A percentile compares a stretch with the other conserved stretches of the same genome.
Conservation (phyloP, 306 rosid species). For the Begonia masoniana region DNA sequence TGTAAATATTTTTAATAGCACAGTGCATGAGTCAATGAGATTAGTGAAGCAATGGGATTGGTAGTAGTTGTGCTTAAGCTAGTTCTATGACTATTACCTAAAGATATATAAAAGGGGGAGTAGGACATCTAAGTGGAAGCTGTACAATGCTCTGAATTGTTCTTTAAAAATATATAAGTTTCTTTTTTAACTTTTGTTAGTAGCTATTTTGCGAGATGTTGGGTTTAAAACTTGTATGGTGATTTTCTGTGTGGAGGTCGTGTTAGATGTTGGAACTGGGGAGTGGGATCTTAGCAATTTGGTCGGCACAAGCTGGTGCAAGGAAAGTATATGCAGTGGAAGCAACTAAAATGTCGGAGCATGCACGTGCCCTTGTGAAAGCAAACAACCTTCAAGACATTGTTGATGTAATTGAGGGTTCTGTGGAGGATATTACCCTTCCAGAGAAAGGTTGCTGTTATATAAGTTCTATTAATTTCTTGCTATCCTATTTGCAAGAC, state of each 20-base stretch:
- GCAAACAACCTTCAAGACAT: slow-evolving; percentile 57
- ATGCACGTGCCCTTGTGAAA: slow-evolving; percentile 64
- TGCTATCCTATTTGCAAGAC: no score
- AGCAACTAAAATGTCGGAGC: slow-evolving; percentile 95
- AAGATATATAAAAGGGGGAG: no score
- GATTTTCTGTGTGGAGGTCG: slow-evolving; percentile 42
- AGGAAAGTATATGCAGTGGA: slow-evolving; percentile 97
- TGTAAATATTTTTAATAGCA: no score
- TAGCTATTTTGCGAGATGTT: not conserved
- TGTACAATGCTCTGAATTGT: no score
- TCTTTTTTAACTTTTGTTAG: not conserved
- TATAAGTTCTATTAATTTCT: no score
- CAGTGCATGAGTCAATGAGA: no score
- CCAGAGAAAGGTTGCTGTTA: slow-evolving; percentile 80
- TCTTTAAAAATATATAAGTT: no score
- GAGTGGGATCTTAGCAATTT: slow-evolving; percentile 96
- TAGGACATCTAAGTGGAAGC: no score
- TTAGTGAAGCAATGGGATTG: no score
- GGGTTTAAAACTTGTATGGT: slow-evolving; percentile 7
- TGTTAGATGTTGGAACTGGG: slow-evolving; percentile 98
- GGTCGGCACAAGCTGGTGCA: slow-evolving; percentile 99
- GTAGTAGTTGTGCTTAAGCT: no score
- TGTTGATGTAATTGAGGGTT: slow-evolving; percentile 86
- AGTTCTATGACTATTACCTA: no score
- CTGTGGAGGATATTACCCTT: slow-evolving; percentile 70